Percentiles rank a stretch among this genome's conserved stretches.
Conservation (phyloP, 768 basidiomycete genomes). For the Auriscalpium orientale region DNA sequence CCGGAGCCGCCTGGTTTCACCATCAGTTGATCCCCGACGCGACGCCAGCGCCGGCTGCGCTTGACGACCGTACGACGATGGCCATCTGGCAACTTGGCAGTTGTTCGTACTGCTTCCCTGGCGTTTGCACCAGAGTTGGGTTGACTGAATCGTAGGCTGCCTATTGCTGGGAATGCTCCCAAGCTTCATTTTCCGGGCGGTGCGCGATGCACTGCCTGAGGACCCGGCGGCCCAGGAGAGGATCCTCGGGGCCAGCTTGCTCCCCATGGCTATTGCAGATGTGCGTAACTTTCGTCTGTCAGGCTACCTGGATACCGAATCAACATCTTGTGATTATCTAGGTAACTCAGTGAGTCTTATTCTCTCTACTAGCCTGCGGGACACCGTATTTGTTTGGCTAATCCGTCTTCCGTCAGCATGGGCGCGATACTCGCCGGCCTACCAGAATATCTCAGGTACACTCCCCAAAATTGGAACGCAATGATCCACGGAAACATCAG, state of each 20-base stretch:
- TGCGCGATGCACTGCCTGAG: slow-evolving; percentile 49
- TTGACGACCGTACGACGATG: slow-evolving; percentile 50
- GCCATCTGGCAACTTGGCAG: slow-evolving; percentile 63
- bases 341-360: slow-evolving; percentile 47
- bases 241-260: slow-evolving; percentile 54
- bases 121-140: slow-evolving; percentile 39
- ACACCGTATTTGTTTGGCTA: neutral
- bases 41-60: slow-evolving; percentile 22
- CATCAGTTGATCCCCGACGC: slow-evolving; percentile 50
- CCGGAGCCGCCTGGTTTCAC: slow-evolving; percentile 62
- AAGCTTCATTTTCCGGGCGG: slow-evolving; percentile 58
- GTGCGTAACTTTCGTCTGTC: slow-evolving; percentile 33
- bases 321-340: slow-evolving; percentile 17
- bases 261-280: slow-evolving; percentile 62
- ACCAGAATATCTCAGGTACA: slow-evolving; percentile 46
- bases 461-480: slow-evolving; percentile 51
- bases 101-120: slow-evolving; percentile 32
- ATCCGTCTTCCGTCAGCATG: slow-evolving; percentile 37
- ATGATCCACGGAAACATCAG: slow-evolving; percentile 77
- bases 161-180: slow-evolving; percentile 57
- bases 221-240: slow-evolving; percentile 60
- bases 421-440: slow-evolving; percentile 47
- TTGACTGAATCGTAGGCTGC: slow-evolving; percentile 38
- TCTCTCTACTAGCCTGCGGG: too few species aligned
- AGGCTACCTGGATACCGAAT: neutral